These are phyloP conservation scores for Aurifilum marmelostoma DNA, from an alignment of 2,329 filamentous ascomycete species.

Conservation along the genomic window DNA sequence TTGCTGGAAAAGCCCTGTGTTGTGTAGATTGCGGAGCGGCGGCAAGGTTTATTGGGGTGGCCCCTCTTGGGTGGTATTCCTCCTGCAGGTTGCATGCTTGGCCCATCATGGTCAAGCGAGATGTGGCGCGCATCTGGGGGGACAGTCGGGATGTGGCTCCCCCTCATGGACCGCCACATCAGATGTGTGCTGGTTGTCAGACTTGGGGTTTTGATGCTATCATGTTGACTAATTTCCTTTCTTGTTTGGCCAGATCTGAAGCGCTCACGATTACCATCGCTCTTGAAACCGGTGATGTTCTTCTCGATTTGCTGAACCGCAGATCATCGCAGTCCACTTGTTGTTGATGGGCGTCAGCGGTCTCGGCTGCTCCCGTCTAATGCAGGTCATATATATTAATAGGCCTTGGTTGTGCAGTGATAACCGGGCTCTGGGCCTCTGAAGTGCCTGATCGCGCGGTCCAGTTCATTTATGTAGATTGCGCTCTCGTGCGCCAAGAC, in stretches of 20 bases:
- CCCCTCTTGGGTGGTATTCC: neutral
- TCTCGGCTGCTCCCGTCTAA: conserved; percentile 13
- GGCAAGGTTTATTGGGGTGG: neutral
- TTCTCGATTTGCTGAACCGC: no score
- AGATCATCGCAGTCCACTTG: neutral
- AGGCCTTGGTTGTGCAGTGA: neutral
- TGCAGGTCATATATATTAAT: conserved; percentile 4
- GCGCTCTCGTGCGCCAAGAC: conserved; percentile 6
- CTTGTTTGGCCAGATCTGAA: neutral
- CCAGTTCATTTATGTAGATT: neutral
- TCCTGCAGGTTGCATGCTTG: neutral
- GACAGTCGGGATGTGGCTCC: neutral
- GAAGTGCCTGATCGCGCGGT: neutral
- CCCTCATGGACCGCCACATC: neutral
- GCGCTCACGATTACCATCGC: neutral
- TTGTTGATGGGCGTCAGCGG: neutral
- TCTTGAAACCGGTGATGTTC: neutral
- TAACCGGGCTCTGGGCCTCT: neutral
- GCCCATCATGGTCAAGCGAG: neutral
- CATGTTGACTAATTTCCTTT: neutral
- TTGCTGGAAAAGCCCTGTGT: neutral
- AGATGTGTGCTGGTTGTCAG: neutral
- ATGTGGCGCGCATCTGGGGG: neutral
- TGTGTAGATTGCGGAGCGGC: neutral
- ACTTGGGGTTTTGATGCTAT: neutral